phyloP scores from a whole-genome alignment of 2,329 filamentous ascomycete genomes.

The Periglandula ipomoeae region DNA sequence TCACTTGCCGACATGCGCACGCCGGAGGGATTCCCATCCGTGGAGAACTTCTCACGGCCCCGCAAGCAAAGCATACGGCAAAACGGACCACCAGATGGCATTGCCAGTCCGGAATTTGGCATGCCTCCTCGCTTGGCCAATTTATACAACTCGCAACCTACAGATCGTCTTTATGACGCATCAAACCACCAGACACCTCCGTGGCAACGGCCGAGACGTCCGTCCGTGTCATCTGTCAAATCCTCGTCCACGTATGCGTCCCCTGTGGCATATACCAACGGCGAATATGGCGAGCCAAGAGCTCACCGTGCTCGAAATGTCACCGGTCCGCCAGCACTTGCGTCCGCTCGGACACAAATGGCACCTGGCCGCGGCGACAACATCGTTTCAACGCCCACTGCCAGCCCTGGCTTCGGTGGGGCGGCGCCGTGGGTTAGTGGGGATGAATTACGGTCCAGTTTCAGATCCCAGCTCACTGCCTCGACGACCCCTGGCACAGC shows the following conservation, averaged over 20 bases:
- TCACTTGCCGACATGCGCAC: slow-evolving; percentile 25
- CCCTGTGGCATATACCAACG: slow-evolving; percentile 27
- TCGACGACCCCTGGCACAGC: slow-evolving; percentile 49
- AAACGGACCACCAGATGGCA: slow-evolving; percentile 15
- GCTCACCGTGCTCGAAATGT: slow-evolving; percentile 20
- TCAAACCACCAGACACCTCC: slow-evolving; percentile 19
- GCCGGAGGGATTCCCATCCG: slow-evolving; percentile 25
- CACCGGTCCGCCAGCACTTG: slow-evolving; percentile 15
- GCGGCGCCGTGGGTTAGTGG: slow-evolving; percentile 38
- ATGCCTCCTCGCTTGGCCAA: slow-evolving; percentile 18
- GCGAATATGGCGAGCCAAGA: slow-evolving; percentile 30
- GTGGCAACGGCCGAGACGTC: slow-evolving; percentile 36
- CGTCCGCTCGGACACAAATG: slow-evolving; percentile 19
- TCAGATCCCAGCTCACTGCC: slow-evolving; percentile 44
- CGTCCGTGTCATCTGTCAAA: slow-evolving; percentile 38
- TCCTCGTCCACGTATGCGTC: slow-evolving; percentile 39
- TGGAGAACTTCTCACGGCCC: slow-evolving; percentile 53
- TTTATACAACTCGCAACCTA: slow-evolving; percentile 13
- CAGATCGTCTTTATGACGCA: slow-evolving; percentile 22
- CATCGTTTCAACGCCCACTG: slow-evolving; percentile 25
- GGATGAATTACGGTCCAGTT: slow-evolving; percentile 46
- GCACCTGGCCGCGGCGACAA: slow-evolving; percentile 23
- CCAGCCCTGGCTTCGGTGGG: slow-evolving; percentile 17
- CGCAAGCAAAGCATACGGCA: slow-evolving; percentile 44
- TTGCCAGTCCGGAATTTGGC: slow-evolving; percentile 18